These are phyloP conservation scores for Leccinum subtestaceum DNA, from an alignment of 768 basidiomycete species.

Conservation along the genomic window DNA sequence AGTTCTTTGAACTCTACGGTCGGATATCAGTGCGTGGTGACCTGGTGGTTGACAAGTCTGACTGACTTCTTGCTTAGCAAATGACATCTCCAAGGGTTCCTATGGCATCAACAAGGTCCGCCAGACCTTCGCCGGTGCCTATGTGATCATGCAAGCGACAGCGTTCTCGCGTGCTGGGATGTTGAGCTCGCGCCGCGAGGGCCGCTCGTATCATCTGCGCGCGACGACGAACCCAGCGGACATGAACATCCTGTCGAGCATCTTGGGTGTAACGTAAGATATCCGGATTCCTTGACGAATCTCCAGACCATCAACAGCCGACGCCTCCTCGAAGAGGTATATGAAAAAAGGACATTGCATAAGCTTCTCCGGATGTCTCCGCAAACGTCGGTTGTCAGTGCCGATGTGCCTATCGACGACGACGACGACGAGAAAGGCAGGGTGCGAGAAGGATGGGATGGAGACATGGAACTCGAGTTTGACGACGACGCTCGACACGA, in stretches of 20 bases:
- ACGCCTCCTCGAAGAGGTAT: conserved; percentile 64
- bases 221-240: conserved; percentile 52
- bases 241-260: conserved; percentile 73
- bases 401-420: conserved; percentile 19
- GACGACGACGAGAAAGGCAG: conserved; percentile 18
- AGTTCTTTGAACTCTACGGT: too few species aligned
- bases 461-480: conserved; percentile 33
- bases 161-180: conserved; percentile 65
- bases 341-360: conserved; percentile 58
- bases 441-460: conserved; percentile 39
- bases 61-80: conserved; percentile 47
- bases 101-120: conserved; percentile 81
- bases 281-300: conserved; percentile 2
- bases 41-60: too few species aligned
- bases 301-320: conserved; percentile 75
- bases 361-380: conserved; percentile 46
- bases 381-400: conserved; percentile 15
- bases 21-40: too few species aligned
- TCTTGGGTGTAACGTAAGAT: conserved; percentile 82
- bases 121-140: conserved; percentile 79
- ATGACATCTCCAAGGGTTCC: conserved; percentile 90
- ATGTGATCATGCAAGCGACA: conserved; percentile 71
- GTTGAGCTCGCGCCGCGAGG: conserved; percentile 52
- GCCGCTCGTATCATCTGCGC: conserved; percentile 46
- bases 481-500: conserved; percentile 17